Evolutionary conservation across 192 early-diverging fungal species (phyloP).

Genomic region (Gigaspora rosea): DNA sequence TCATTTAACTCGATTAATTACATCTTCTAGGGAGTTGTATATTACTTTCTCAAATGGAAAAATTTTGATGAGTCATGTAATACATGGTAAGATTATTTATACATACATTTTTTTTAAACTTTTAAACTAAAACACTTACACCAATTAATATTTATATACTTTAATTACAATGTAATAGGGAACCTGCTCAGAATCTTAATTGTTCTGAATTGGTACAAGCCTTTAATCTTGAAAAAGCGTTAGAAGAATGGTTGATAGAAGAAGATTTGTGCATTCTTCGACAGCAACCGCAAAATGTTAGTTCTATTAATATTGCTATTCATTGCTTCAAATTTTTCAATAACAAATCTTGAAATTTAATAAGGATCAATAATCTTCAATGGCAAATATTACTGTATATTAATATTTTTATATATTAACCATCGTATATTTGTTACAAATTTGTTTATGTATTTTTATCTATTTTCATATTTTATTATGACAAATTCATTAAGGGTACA

Average conservation of each 20-base stretch:
- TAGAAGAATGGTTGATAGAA: neutral
- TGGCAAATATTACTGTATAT: no score
- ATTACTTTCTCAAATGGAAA: neutral
- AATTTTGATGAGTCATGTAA: neutral
- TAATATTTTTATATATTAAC: no score
- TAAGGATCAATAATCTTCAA: no score
- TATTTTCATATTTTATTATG: no score
- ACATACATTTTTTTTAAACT: neutral
- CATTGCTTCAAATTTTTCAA: no score
- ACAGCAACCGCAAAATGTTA: neutral
- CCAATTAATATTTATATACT: neutral
- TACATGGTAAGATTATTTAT: neutral
- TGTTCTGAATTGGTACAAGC: neutral
- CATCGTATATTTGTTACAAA: no score
- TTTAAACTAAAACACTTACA: neutral
- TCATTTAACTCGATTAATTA: neutral
- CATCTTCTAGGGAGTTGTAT: neutral
- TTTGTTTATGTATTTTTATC: no score
- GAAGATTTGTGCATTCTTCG: neutral
- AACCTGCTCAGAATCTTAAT: slow-evolving; percentile 23
- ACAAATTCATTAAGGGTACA: neutral
- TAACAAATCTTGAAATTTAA: no score
- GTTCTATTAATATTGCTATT: no score
- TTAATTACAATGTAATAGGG: neutral
- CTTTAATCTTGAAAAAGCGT: neutral